Percentiles rank a stretch among this genome's conserved stretches.
These are phyloP conservation scores for Neonectria faginata DNA, from an alignment of 2,329 filamentous ascomycete genomes.

Conservation along the genomic window DNA sequence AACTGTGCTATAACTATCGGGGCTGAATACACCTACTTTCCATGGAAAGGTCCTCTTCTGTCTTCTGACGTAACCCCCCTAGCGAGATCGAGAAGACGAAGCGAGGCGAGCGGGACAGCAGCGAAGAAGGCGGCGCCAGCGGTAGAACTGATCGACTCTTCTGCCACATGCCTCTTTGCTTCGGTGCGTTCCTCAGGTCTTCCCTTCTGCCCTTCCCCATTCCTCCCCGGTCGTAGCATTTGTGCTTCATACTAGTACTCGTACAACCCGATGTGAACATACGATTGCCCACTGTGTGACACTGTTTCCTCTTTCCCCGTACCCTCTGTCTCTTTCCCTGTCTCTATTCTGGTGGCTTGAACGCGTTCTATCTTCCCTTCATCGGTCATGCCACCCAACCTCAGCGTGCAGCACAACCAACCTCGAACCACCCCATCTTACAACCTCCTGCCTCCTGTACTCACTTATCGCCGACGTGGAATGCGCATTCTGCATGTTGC, in stretches of 20 bases:
- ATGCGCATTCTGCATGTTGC: conserved; percentile 9
- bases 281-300: background rate
- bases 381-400: background rate
- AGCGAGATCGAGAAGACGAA: background rate
- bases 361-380: background rate
- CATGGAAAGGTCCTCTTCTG: background rate
- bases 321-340: background rate
- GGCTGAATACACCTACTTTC: background rate
- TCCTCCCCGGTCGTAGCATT: background rate
- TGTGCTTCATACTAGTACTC: background rate
- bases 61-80: conserved; percentile 1
- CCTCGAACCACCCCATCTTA: background rate
- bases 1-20: background rate
- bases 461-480: conserved; percentile 5
- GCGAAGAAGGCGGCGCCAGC: background rate
- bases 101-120: background rate
- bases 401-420: background rate
- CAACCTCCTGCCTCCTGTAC: background rate
- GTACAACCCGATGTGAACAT: background rate
- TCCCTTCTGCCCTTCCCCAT: background rate
- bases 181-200: background rate
- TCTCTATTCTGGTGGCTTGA: background rate
- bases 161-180: background rate
- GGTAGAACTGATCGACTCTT: background rate
- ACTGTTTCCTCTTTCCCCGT: background rate